A percentile compares a stretch with the other conserved stretches of the same genome.
Conservation (phyloP, 2,329 filamentous ascomycete genomes). For the Penicillium concentricum region DNA sequence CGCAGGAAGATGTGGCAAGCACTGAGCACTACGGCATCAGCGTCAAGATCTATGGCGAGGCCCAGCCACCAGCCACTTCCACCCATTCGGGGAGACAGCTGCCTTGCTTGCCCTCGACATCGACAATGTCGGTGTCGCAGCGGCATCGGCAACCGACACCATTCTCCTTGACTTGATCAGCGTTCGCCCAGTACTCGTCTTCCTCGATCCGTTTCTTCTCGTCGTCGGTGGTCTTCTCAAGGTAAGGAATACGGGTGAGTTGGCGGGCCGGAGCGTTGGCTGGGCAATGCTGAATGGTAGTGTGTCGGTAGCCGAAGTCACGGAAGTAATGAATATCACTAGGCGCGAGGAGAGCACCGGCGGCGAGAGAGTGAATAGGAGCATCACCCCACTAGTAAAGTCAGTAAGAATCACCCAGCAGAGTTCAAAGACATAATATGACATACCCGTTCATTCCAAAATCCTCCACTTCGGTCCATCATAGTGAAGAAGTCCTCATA, state of each 20-base stretch:
- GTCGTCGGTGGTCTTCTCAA: conserved; percentile 77
- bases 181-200: conserved; percentile 92
- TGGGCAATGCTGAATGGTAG: conserved; percentile 97
- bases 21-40: conserved; percentile 9
- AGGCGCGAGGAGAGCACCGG: conserved; percentile 77
- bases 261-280: conserved; percentile 91
- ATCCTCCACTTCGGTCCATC: conserved; percentile 97
- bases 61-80: conserved; percentile 92
- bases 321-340: conserved; percentile 97
- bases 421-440: conserved; percentile 7
- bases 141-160: conserved; percentile 94
- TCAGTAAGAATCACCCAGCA: conserved; percentile 14
- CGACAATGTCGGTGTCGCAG: conserved; percentile 95
- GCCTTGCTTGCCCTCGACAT: conserved; percentile 96
- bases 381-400: conserved; percentile 88
- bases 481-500: conserved; percentile 98
- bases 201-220: conserved; percentile 85
- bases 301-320: conserved; percentile 96
- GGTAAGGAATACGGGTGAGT: conserved; percentile 72
- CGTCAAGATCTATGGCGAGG: conserved; percentile 51
- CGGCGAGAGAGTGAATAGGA: conserved; percentile 94
- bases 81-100: conserved; percentile 97
- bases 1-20: conserved; percentile 32
- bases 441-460: conserved; percentile 96
- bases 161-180: conserved; percentile 86